These are phyloP conservation scores for Salvia miltiorrhiza DNA, from an alignment of 257 asterid genomes.

Conservation along the genomic window DNA sequence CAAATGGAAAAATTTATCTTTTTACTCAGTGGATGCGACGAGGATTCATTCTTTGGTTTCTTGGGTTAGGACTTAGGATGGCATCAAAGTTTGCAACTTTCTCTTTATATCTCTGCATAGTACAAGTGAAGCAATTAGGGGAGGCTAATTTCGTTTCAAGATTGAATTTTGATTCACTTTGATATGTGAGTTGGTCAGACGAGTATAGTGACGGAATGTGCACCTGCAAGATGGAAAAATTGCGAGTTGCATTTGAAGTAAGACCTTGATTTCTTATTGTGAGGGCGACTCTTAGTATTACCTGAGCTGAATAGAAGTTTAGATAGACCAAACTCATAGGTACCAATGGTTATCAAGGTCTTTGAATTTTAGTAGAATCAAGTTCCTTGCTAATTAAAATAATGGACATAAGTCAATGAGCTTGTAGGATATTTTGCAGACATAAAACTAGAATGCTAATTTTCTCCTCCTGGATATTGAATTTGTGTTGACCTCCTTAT, in stretches of 20 bases:
- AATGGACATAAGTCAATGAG: constrained; percentile 5
- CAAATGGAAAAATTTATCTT: neutral
- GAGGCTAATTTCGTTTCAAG: constrained; percentile 5
- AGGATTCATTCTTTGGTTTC: neutral
- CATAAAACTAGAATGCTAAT: neutral
- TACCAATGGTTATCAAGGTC: neutral
- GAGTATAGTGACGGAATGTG: neutral
- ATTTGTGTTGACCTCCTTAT: neutral
- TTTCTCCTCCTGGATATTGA: neutral
- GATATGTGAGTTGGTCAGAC: neutral
- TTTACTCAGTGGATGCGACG: neutral
- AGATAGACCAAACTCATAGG: neutral
- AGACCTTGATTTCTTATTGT: constrained; percentile 2
- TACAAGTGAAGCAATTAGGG: neutral
- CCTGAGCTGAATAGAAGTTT: constrained; percentile 8
- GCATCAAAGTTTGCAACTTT: neutral
- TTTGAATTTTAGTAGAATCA: neutral
- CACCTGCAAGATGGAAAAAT: no score
- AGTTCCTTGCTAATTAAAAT: neutral
- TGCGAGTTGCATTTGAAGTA: constrained; percentile 1
- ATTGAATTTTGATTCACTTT: constrained; percentile 1
- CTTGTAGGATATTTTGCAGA: constrained; percentile 3
- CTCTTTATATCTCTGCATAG: neutral
- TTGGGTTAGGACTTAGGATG: neutral
- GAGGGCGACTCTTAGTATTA: neutral